Evolutionary conservation across 164 flowering plant species (phyloP), one percentile per base, ranked within the genome.

Genomic region (Annona squamosa): DNA sequence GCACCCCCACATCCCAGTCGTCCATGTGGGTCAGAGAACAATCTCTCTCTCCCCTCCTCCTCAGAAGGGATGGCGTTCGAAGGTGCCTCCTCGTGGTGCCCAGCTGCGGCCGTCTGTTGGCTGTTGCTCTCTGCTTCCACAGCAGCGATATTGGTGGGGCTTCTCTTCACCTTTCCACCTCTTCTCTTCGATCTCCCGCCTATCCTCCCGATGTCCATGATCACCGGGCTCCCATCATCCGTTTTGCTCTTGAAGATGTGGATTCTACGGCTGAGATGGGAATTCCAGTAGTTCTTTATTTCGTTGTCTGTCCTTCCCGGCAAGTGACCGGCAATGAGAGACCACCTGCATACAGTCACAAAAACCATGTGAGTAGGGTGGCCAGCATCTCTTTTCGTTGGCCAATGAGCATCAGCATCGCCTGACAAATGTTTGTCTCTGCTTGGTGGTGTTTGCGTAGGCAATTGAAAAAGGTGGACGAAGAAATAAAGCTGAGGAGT

Each of bases 221-320:
- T 16, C 57, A 79, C 71, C 16, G 48, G 72, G 0, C 65, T 18
- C 3, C 61, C 76, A 2, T 63, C 81, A 48, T 70, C 67, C 17
- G 59, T 26, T 2, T 77, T 79, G 67, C 81, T 83, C 68, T 85
- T 82, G 63, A 86, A 86, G 45, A 71, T 84, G 73, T 87, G 79
- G 18, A 93, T 74, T 81, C 86, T 87, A 61, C 93, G 79, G 71
- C 96, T 90, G 74, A 93, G 74, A 69, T 90, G 91, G 41, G 97
- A 90, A 76, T 93, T 93, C 98, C 97, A 92, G 73, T 92, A 87
- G 70, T 92, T 92, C 76, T 92, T 92, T 16, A 92, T 90, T 77
- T 92, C 97, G 73, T 92, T 92, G 80, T 92, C 97, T 59, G 97
- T 92, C 85, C 97, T 88, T 56, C 97, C 97, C 0, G 97, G 91